These are phyloP conservation scores for Cyberlindnera suaveolens DNA, from an alignment of 805 yeast species.

Conservation along the genomic window DNA sequence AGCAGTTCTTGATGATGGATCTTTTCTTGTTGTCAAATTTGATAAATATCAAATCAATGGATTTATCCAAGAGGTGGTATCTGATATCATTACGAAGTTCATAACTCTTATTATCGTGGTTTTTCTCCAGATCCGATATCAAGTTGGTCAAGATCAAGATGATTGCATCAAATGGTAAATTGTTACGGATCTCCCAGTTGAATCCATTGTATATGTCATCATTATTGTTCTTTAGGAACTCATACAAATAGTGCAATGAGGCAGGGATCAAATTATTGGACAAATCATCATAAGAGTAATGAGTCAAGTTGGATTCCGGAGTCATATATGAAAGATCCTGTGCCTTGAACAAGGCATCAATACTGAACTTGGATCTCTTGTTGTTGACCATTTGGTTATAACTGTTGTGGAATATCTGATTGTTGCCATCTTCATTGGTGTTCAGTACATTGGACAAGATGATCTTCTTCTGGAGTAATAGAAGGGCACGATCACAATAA, in stretches of 20 bases:
- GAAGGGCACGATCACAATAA: slow-evolving; percentile 49
- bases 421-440: slow-evolving; percentile 22
- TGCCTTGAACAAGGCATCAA: slow-evolving; percentile 16
- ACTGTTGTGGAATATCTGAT: slow-evolving; percentile 20
- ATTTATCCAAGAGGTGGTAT: slow-evolving; percentile 25
- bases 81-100: slow-evolving; percentile 30
- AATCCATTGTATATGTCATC: slow-evolving; percentile 41
- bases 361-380: slow-evolving; percentile 21
- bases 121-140: slow-evolving; percentile 40
- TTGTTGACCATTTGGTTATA: slow-evolving; percentile 25
- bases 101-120: slow-evolving; percentile 21
- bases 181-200: slow-evolving; percentile 56
- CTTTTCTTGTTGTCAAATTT: slow-evolving; percentile 28
- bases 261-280: slow-evolving; percentile 50
- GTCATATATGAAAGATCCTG: slow-evolving; percentile 8
- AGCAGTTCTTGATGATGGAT: slow-evolving; percentile 28
- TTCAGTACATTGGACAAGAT: slow-evolving; percentile 24
- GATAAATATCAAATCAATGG: slow-evolving; percentile 26
- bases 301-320: slow-evolving; percentile 6
- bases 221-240: slow-evolving; percentile 45
- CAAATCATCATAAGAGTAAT: slow-evolving; percentile 45
- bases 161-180: slow-evolving; percentile 56
- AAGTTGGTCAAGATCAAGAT: slow-evolving; percentile 46
- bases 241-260: slow-evolving; percentile 48
- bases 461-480: slow-evolving; percentile 34